Base-by-base conservation (phyloP, 495 filamentous ascomycete genomes). In the Hyaloscypha finlandica region DNA sequence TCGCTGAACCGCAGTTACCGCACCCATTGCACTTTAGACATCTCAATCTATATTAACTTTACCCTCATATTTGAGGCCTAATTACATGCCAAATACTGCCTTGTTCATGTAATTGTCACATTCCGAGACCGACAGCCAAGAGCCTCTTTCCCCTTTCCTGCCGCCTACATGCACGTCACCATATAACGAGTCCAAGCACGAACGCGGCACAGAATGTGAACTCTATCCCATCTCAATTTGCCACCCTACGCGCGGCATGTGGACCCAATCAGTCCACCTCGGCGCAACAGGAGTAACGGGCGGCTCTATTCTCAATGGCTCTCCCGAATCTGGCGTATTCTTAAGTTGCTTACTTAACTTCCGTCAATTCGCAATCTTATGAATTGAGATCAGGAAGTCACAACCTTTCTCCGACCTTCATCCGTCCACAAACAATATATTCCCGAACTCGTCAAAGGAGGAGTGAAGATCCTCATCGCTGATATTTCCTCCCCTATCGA, bases 341-440 rank as follows among this genome's bases (percentile, higher is more conserved):
- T 74, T 77, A 61, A 51, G 64, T 63, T 25, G 14, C 51, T 37
- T 30, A 4, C 19, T 45, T 6, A 22, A 42, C 3, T n/a, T n/a
- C 12, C 12, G 4, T 54, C 52, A 14, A 19, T 48, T 11, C 16
- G 12, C 16, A 11, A 11, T 14, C 42, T 48, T 12, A 11, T 12
- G 25, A 48, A 48, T 19, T 19, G 42, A 14, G 20, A 51, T 14
- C 37, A 85, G 84, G 81, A 86, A 35, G 76, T 87, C n/a, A 71
- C 76, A 63, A 78, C 79, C 52, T 76, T 86, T 20, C 73, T 83
- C 53, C 80, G 83, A 14, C 81, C 83, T 14, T 72, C 76, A 11
- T 86, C 85, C 6, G 71, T 77, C 45, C 70, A 78, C 56, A 87
- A 83, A 59, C 81, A 81, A 14, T 78, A 79, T 31, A 76, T 83